phyloP scores from a whole-genome alignment of 2,329 filamentous ascomycete genomes.

The Colletotrichum endophyticum region DNA sequence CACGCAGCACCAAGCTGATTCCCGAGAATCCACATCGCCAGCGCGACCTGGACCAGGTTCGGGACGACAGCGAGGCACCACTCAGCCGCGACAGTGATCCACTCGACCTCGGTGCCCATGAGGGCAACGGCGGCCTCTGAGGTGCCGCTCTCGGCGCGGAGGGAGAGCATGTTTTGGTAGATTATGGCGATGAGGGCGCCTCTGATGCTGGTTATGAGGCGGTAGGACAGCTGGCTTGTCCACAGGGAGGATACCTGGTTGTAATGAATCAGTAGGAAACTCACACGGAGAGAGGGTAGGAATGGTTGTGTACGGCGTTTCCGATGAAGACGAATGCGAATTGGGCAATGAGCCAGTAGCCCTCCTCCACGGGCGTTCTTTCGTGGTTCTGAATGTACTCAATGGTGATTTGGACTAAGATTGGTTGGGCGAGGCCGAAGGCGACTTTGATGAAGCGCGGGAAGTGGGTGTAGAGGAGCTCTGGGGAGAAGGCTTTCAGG shows the following conservation, averaged over 20 bases:
- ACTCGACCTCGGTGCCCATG: constrained; percentile 32
- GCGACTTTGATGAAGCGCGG: constrained; percentile 34
- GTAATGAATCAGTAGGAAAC: neutral
- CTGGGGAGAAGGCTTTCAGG: neutral
- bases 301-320: constrained; percentile 30
- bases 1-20: constrained; percentile 42
- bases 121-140: constrained; percentile 27
- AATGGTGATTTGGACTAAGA: constrained; percentile 39
- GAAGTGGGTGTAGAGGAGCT: constrained; percentile 31
- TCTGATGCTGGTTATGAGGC: constrained; percentile 27
- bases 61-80: constrained; percentile 23
- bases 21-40: constrained; percentile 30
- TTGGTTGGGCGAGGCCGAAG: constrained; percentile 49
- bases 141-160: constrained; percentile 13
- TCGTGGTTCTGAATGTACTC: neutral
- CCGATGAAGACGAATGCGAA: constrained; percentile 44
- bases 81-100: constrained; percentile 26
- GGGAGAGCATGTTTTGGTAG: constrained; percentile 26
- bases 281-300: too few species aligned
- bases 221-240: constrained; percentile 23
- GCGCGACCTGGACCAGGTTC: constrained; percentile 21
- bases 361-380: constrained; percentile 20
- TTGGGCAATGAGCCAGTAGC: constrained; percentile 44
- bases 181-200: constrained; percentile 30
- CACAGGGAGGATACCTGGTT: neutral